phyloP scores from a whole-genome alignment of 257 asterid species.

The Lycium barbarum region DNA sequence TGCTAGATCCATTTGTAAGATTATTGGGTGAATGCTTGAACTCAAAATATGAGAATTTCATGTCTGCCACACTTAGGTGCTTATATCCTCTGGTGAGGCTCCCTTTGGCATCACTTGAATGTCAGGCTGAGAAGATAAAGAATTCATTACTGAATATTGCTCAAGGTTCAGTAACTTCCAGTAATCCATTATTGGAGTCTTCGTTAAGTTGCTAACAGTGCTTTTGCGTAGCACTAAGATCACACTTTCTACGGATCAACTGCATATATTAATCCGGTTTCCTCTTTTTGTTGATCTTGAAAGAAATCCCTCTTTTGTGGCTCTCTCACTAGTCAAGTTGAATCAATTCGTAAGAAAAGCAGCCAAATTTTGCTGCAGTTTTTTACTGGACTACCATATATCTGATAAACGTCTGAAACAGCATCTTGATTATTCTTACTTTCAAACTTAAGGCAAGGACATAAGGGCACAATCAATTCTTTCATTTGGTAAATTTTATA shows the following conservation, averaged over 20 bases:
- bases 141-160: too few relatives aligned
- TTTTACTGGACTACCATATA: slow-evolving; percentile 70
- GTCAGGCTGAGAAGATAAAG: too few relatives aligned
- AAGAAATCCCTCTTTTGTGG: slow-evolving; percentile 71
- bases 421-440: slow-evolving; percentile 78
- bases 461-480: slow-evolving; percentile 8
- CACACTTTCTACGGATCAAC: slow-evolving; percentile 76
- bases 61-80: slow-evolving; percentile 74
- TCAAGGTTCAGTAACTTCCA: too few relatives aligned
- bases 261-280: slow-evolving; percentile 80
- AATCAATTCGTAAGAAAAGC: slow-evolving; percentile 81
- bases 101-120: slow-evolving; percentile 63
- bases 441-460: slow-evolving; percentile 67
- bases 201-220: slow-evolving; percentile 64
- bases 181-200: too few relatives aligned
- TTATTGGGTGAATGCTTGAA: slow-evolving; percentile 69
- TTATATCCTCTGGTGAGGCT: slow-evolving; percentile 67
- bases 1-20: slow-evolving; percentile 74
- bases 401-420: slow-evolving; percentile 78
- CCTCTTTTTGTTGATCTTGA: slow-evolving; percentile 89
- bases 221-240: slow-evolving; percentile 74
- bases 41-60: slow-evolving; percentile 73
- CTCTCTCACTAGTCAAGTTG: slow-evolving; percentile 72
- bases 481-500: background rate
- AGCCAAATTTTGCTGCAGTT: slow-evolving; percentile 82